phyloP scores from a whole-genome alignment of 148 eudicot species.

The Amaranthus cruentus region DNA sequence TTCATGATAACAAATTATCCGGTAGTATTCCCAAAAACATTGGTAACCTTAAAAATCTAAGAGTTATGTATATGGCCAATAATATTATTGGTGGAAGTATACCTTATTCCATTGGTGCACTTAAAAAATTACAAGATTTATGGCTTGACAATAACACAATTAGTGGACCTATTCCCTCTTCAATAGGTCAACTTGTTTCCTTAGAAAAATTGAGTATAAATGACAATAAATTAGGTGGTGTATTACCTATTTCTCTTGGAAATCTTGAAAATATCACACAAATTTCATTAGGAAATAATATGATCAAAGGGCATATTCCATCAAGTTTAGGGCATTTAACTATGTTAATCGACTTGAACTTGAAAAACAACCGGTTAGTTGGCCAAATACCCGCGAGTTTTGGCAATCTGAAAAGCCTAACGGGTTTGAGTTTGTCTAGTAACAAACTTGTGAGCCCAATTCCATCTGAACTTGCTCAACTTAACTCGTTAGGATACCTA shows the following conservation, averaged over 20 bases:
- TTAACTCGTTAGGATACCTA: conserved; percentile 35
- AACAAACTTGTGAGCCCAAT: conserved; percentile 45
- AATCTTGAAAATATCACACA: too few relatives aligned
- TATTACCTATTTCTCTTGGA: not conserved
- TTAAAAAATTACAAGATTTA: conserved; percentile 29
- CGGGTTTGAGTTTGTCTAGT: conserved; percentile 43
- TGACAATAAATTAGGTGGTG: conserved; percentile 40
- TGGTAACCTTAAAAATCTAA: conserved; percentile 45
- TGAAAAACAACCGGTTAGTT: conserved; percentile 42
- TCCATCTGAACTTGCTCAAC: conserved; percentile 41
- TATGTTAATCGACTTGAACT: conserved; percentile 32
- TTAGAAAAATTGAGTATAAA: conserved; percentile 32
- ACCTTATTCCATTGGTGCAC: conserved; percentile 52
- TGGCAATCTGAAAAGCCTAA: conserved; percentile 41
- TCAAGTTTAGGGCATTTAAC: conserved; percentile 46
- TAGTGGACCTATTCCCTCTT: conserved; percentile 42
- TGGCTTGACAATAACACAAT: conserved; percentile 45
- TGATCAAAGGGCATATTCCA: conserved; percentile 21
- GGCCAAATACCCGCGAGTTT: conserved; percentile 63
- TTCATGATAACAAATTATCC: conserved; percentile 41
- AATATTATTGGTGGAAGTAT: conserved; percentile 44
- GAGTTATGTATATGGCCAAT: conserved; percentile 44
- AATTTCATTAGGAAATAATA: too few relatives aligned
- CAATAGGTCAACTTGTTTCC: conserved; percentile 47
- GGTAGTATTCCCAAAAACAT: conserved; percentile 48